A percentile compares a stretch with the other conserved stretches of the same genome.
These are phyloP conservation scores for Colletotrichum destructivum DNA, from an alignment of 2,329 filamentous ascomycete genomes.

Conservation along the genomic window DNA sequence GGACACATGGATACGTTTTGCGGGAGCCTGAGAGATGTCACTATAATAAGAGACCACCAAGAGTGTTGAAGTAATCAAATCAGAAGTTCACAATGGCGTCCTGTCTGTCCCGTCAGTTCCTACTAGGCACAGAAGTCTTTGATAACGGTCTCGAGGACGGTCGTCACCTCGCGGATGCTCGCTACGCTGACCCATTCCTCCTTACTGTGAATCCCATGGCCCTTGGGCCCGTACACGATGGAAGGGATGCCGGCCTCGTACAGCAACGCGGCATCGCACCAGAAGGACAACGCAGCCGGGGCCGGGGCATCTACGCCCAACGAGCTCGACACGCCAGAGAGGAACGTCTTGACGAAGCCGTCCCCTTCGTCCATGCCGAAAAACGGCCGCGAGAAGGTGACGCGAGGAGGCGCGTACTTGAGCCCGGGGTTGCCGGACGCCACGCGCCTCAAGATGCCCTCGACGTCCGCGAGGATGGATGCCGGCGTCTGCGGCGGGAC, in stretches of 20 bases:
- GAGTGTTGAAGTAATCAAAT: not conserved
- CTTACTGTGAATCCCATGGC: conserved; percentile 64
- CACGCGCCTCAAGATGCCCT: conserved; percentile 53
- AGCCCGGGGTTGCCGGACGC: conserved; percentile 54
- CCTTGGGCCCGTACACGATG: conserved; percentile 63
- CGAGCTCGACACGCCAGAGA: conserved; percentile 43
- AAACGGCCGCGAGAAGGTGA: conserved; percentile 59
- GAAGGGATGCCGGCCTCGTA: conserved; percentile 60
- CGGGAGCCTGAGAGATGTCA: not conserved
- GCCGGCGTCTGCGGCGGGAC: conserved; percentile 59
- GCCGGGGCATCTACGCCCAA: conserved; percentile 47
- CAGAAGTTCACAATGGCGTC: not conserved
- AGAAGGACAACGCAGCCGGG: conserved; percentile 55
- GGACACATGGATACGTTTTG: not conserved
- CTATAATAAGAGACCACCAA: too few relatives aligned
- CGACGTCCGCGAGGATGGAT: conserved; percentile 55
- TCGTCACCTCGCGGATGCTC: too few relatives aligned
- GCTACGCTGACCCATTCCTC: conserved; percentile 62
- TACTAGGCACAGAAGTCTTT: conserved; percentile 49
- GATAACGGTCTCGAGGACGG: conserved; percentile 48
- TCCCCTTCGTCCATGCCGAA: conserved; percentile 54
- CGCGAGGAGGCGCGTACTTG: conserved; percentile 54
- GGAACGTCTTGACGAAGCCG: conserved; percentile 35
- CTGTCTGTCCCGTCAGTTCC: too few relatives aligned
- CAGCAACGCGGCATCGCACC: conserved; percentile 67